Evolutionary conservation across 257 asterid species (phyloP).

Genomic region (Eucommia ulmoides): DNA sequence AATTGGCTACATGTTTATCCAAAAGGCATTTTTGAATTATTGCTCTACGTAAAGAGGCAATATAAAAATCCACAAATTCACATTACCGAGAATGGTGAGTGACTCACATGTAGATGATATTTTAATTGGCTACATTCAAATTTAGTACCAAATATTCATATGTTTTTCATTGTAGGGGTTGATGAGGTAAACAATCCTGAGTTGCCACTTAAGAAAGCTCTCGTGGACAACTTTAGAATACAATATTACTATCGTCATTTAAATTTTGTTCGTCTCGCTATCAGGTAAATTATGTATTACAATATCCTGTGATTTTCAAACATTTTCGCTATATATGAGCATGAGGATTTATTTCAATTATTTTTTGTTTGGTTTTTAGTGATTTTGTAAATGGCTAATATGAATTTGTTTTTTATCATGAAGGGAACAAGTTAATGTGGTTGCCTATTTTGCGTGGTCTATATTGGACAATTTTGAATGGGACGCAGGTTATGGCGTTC

Average conservation of each 20-base stretch:
- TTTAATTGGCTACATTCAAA: background rate
- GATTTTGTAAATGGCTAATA: too few species aligned
- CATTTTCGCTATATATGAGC: background rate
- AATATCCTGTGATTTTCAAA: too few species aligned
- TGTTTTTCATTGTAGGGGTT: slow-evolving; percentile 11
- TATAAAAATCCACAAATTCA: slow-evolving; percentile 30
- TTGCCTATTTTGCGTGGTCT: slow-evolving; percentile 35
- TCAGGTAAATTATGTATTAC: slow-evolving; percentile 18
- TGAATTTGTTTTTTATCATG: too few species aligned
- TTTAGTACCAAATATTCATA: background rate
- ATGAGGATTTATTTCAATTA: background rate
- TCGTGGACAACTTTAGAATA: slow-evolving; percentile 24
- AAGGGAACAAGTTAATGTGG: slow-evolving; percentile 34
- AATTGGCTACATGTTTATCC: slow-evolving; percentile 30
- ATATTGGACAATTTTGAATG: slow-evolving; percentile 25
- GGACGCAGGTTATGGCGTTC: slow-evolving; percentile 21
- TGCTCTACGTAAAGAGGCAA: slow-evolving; percentile 17
- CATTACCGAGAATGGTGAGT: slow-evolving; percentile 32
- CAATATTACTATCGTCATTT: slow-evolving; percentile 20
- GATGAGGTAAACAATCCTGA: slow-evolving; percentile 16
- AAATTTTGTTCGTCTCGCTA: slow-evolving; percentile 23
- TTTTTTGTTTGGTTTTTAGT: background rate
- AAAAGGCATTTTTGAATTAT: slow-evolving; percentile 24
- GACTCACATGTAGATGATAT: background rate
- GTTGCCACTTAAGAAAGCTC: slow-evolving; percentile 14